Evolutionary conservation across 1,139 yeast genomes (phyloP), one percentile per base, ranked within the genome.

Genomic region (Nakaseomyces glabratus): DNA sequence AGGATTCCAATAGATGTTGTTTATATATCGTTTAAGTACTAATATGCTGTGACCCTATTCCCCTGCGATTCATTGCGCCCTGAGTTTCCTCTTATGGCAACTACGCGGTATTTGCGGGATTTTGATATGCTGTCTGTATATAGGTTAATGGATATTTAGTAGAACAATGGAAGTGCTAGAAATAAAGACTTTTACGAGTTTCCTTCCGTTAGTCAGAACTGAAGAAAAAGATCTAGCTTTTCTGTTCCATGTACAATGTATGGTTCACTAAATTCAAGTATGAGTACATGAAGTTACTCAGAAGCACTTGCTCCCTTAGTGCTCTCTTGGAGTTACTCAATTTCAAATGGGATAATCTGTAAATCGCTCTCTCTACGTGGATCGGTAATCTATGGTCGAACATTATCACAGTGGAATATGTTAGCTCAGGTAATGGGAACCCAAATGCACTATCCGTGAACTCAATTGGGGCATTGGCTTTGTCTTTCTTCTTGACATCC

Each of bases 211-310:
- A n/a, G n/a, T n/a, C n/a, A n/a, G n/a, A n/a, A n/a, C n/a, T n/a
- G n/a, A n/a, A n/a, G n/a, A n/a, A n/a, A n/a, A n/a, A n/a, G n/a
- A n/a, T n/a, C n/a, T 26, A 9, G 11, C 15, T 24, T 10, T 11
- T 17, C 46, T 76, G 84, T 48, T 80, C 86, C 40, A 79, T 59
- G 56, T 77, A 82, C 46, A 80, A 64, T 7, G 86, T 78, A 49
- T 86, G 95, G 58, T 88, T 93, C 39, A 88, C 94, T 59, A 88
- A 66, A 54, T 86, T 88, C 65, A 88, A 69, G 60, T 88, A 88
- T 0, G 95, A 93, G 55, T 88, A 88, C 97, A 88, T 88, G 68
- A 88, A 88, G 58, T 88, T 88, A 35, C 95, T 82, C 46, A 88
- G 62, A 35, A 88, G 60, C 4, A 88, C 97, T 55, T 88, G 97